Base-by-base conservation (phyloP, 2,329 filamentous ascomycete species). In the Fusarium tanahbumbuense region DNA sequence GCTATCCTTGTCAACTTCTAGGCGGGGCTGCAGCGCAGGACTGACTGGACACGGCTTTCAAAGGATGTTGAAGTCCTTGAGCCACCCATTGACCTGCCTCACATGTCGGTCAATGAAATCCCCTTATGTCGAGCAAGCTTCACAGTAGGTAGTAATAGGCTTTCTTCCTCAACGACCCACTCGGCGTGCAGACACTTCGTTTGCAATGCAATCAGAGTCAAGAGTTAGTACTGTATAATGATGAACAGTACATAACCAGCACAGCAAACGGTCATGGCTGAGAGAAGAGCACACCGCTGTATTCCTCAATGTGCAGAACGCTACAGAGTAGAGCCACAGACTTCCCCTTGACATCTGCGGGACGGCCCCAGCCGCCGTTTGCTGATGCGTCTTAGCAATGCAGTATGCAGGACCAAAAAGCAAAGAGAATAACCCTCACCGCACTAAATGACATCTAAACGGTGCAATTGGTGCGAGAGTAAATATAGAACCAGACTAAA, bases 401-500 rank as follows among this genome's bases (percentile, higher is more conserved):
- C 54, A 50, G 25, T 44, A 49, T 50, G 59, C 44, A 56, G 45
- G 53, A 44, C 60, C 53, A 34, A 71, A 55, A 48, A 40, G 65
- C 55, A 68, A 42, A 44, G 34, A 23, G 28, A 44, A 42, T 15
- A 22, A 22, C 47, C 42, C 20, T 60, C 15, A 57, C 54, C 58
- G 20, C n/a, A 27, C 52, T 54, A 20, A 23, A 25, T 48, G 44
- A 50, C 45, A 32, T 44, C 49, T 49, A 61, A 67, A 70, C 55
- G 34, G 37, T 64, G 41, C 23, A 46, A 16, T 41, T 32, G 42
- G 64, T 63, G 61, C 45, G 57, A 49, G 72, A 56, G 72, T 64
- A 70, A 71, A 68, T 65, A 65, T 68, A 65, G 65, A 64, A 65
- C 55, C 16, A 46, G 37, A 46, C 44, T 37, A 61, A 32, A 65